Percentiles rank a stretch among this genome's conserved stretches.
Conservation (phyloP, 306 rosid species). For the Cajanus cajan region DNA sequence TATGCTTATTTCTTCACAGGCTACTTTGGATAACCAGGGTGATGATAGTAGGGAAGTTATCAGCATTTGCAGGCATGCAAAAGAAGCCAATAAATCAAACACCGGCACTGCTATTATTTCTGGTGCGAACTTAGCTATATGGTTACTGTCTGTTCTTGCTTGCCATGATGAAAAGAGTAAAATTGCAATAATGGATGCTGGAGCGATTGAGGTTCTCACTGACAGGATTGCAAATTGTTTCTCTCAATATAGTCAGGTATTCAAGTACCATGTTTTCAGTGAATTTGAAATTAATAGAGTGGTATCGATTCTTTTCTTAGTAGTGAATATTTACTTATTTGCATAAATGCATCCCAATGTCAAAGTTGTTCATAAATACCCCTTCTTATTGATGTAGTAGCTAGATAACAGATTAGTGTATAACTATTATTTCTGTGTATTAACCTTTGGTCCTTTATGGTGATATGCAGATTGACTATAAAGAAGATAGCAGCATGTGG, state of each 20-base stretch:
- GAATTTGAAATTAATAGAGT: constrained; percentile 1
- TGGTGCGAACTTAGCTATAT: constrained; percentile 71
- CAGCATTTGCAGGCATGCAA: constrained; percentile 62
- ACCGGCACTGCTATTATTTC: constrained; percentile 56
- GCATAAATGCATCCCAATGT: background rate
- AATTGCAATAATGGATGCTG: constrained; percentile 84
- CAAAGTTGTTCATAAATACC: constrained; percentile 13
- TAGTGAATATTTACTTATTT: constrained; percentile 12
- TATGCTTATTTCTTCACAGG: constrained; percentile 54
- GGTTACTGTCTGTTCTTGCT: constrained; percentile 85
- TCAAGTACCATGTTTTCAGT: constrained; percentile 22
- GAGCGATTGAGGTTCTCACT: constrained; percentile 78
- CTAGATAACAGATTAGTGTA: constrained; percentile 3
- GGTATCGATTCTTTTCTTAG: constrained; percentile 14
- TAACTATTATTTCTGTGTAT: constrained; percentile 18
- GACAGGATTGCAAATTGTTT: constrained; percentile 72
- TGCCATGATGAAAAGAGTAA: constrained; percentile 81
- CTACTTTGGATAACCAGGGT: constrained; percentile 43
- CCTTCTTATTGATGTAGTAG: constrained; percentile 10
- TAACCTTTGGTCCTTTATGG: constrained; percentile 28
- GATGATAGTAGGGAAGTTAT: constrained; percentile 52
- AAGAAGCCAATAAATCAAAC: constrained; percentile 48
- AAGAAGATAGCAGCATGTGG: constrained; percentile 95
- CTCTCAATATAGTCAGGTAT: constrained; percentile 81
- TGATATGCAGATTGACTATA: constrained; percentile 66